Evolutionary conservation across 495 filamentous ascomycete genomes (phyloP).

Genomic region (Penicillium daleae): DNA sequence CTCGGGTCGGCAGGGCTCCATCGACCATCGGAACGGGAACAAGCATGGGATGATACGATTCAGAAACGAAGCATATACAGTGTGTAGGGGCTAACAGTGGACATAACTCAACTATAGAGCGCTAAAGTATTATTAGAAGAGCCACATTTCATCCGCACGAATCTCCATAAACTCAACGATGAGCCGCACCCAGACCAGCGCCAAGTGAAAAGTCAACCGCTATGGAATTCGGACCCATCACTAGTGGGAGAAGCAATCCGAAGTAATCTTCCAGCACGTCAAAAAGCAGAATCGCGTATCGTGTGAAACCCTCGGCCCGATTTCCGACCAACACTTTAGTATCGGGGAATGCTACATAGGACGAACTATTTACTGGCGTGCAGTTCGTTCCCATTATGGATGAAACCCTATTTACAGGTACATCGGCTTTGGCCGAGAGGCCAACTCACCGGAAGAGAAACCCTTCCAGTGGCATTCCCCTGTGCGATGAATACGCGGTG

Average conservation of each 20-base stretch:
- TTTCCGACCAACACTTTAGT: constrained; percentile 2
- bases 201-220: neutral
- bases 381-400: constrained; percentile 2
- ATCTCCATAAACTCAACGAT: neutral
- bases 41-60: neutral
- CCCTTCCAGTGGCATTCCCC: neutral
- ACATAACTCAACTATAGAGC: neutral
- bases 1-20: neutral
- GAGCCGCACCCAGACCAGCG: neutral
- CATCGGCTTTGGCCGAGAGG: neutral
- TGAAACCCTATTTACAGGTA: neutral
- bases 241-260: neutral
- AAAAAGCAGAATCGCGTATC: constrained; percentile 13
- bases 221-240: neutral
- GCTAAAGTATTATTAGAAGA: neutral
- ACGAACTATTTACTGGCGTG: constrained; percentile 1
- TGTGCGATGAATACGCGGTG: neutral
- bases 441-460: neutral
- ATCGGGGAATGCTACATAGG: constrained; percentile 6
- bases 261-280: constrained; percentile 12
- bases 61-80: neutral
- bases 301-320: constrained; percentile 7
- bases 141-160: neutral
- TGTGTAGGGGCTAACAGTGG: neutral
- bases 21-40: neutral